Percentiles rank a stretch among this genome's conserved stretches.
Conservation (phyloP, 306 rosid genomes). For the Lupinus albus region DNA sequence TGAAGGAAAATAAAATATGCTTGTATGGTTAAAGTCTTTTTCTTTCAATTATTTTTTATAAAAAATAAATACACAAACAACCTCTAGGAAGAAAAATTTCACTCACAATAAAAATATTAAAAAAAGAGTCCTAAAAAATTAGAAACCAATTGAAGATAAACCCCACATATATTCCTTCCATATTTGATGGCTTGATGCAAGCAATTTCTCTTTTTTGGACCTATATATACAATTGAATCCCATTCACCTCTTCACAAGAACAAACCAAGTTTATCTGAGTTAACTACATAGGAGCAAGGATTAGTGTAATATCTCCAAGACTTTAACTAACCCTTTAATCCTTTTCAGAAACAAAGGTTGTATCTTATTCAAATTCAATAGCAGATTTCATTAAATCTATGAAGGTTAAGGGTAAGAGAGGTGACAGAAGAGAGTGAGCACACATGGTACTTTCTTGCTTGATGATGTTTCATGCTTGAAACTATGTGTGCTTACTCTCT, state of each 20-base stretch:
- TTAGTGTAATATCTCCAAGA: not conserved
- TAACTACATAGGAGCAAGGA: conserved; percentile 10
- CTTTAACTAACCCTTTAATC: conserved; percentile 6
- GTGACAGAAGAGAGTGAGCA: conserved; percentile 99
- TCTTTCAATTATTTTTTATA: no score
- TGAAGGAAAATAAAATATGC: no score
- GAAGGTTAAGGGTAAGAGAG: conserved; percentile 58
- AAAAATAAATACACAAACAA: no score
- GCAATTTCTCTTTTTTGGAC: conserved; percentile 40
- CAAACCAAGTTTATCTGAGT: conserved; percentile 33
- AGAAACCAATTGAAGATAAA: conserved; percentile 42
- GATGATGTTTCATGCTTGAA: conserved; percentile 67
- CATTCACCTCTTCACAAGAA: conserved; percentile 43
- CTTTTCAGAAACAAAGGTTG: not conserved
- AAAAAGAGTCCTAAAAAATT: no score
- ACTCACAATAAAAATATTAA: no score
- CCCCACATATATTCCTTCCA: conserved; percentile 78
- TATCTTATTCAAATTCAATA: conserved; percentile 4
- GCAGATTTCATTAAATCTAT: not conserved
- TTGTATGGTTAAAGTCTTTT: no score
- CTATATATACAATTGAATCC: conserved; percentile 62
- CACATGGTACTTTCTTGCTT: conserved; percentile 86
- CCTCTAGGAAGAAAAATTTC: no score
- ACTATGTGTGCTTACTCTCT: conserved; percentile 92
- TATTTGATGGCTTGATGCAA: conserved; percentile 51